phyloP scores from a whole-genome alignment of 148 eudicot species.

The Oxyria digyna region DNA sequence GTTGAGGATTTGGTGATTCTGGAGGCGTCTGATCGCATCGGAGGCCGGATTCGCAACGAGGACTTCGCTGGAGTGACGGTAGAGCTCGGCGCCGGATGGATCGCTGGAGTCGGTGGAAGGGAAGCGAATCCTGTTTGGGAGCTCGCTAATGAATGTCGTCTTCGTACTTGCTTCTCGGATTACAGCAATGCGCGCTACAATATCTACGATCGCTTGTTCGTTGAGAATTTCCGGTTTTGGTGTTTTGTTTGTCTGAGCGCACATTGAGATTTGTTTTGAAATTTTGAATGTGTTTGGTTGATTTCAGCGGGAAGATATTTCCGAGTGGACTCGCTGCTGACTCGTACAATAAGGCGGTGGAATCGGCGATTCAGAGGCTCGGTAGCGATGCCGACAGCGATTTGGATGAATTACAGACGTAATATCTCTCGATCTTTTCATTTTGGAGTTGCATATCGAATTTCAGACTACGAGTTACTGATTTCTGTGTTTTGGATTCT shows the following conservation, averaged over 20 bases:
- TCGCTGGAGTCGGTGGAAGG: conserved; percentile 83
- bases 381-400: conserved; percentile 18
- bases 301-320: conserved; percentile 59
- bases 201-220: conserved; percentile 62
- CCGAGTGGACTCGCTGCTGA: conserved; percentile 75
- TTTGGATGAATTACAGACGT: conserved; percentile 28
- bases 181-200: conserved; percentile 90
- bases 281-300: not conserved
- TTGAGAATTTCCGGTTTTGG: not conserved
- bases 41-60: conserved; percentile 64
- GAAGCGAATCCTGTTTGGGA: conserved; percentile 71
- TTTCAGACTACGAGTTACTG: not conserved
- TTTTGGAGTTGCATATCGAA: not conserved
- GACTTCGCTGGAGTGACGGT: conserved; percentile 55
- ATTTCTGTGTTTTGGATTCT: not conserved
- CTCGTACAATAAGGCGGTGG: conserved; percentile 77
- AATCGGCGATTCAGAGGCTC: conserved; percentile 57
- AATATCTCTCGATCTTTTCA: not conserved
- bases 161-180: conserved; percentile 73
- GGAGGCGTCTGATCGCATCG: conserved; percentile 69
- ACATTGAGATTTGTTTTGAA: conserved; percentile 1
- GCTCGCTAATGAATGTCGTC: conserved; percentile 37
- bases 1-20: conserved; percentile 60
- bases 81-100: conserved; percentile 94
- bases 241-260: not conserved